These are phyloP conservation scores for Talaromyces trachyspermus DNA, from an alignment of 495 filamentous ascomycete genomes.

Conservation along the genomic window DNA sequence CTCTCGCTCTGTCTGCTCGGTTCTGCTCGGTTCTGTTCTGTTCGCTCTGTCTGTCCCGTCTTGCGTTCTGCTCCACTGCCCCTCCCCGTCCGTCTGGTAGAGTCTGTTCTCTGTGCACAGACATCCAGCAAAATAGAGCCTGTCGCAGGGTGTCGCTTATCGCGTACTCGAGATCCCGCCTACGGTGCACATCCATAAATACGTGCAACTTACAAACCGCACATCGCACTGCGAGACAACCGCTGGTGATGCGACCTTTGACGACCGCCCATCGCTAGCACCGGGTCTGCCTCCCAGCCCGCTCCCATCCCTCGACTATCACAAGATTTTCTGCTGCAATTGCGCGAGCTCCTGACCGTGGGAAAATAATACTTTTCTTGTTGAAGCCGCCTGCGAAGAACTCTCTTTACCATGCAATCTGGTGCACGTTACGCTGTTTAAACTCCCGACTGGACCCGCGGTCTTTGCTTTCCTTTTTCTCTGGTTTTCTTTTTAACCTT, in stretches of 20 bases:
- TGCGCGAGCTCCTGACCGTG: too few species aligned
- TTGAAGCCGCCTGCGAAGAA: background rate
- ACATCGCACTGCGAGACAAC: background rate
- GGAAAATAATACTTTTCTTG: too few species aligned
- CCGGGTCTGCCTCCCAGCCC: slow-evolving; percentile 3
- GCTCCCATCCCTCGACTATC: background rate
- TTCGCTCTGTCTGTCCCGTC: too few species aligned
- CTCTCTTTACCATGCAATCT: slow-evolving; percentile 13
- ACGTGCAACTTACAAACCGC: background rate
- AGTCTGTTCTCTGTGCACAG: too few species aligned
- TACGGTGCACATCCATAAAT: background rate
- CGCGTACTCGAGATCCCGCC: too few species aligned
- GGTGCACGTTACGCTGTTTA: slow-evolving; percentile 3
- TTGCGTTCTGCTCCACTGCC: too few species aligned
- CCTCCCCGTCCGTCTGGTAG: too few species aligned
- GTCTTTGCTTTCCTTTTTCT: background rate
- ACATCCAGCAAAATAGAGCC: too few species aligned
- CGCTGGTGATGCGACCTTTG: slow-evolving; percentile 1
- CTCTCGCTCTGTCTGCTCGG: slow-evolving; percentile 10
- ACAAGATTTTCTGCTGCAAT: background rate
- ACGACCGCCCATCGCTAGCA: slow-evolving; percentile 5
- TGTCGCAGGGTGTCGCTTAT: too few species aligned
- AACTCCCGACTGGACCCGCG: slow-evolving; percentile 25
- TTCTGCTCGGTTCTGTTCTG: slow-evolving; percentile 1
- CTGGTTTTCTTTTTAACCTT: too few species aligned